A percentile compares a stretch with the other conserved stretches of the same genome.
These are phyloP conservation scores for Saccharomyces hybrid DNA, from an alignment of 1,139 yeast genomes.

Conservation along the genomic window DNA sequence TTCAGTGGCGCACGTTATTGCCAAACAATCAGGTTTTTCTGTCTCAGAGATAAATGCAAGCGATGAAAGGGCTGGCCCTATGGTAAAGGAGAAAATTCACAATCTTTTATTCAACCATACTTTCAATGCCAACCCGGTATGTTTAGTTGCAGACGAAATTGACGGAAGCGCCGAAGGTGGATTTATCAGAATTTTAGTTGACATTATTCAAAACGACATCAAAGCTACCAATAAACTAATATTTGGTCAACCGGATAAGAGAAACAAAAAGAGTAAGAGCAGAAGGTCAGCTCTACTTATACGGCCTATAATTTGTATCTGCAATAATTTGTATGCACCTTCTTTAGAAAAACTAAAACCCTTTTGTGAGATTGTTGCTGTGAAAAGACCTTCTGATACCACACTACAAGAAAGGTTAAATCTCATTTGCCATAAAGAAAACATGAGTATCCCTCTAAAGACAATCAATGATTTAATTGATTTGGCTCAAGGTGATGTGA, in stretches of 20 bases:
- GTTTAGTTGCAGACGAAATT: slow-evolving; percentile 80
- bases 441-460: slow-evolving; percentile 33
- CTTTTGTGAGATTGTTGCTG: slow-evolving; percentile 60
- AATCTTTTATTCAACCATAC: slow-evolving; percentile 63
- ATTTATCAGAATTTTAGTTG: slow-evolving; percentile 60
- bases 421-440: slow-evolving; percentile 45
- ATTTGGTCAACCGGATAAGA: slow-evolving; percentile 13
- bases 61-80: slow-evolving; percentile 62
- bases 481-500: slow-evolving; percentile 71
- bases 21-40: slow-evolving; percentile 73
- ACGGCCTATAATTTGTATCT: slow-evolving; percentile 87
- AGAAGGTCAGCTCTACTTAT: slow-evolving; percentile 40
- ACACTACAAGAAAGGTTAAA: slow-evolving; percentile 43
- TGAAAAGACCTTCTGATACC: slow-evolving; percentile 52
- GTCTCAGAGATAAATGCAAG: slow-evolving; percentile 86
- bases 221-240: slow-evolving; percentile 36
- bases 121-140: slow-evolving; percentile 57
- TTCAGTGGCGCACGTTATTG: slow-evolving; percentile 77
- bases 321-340: slow-evolving; percentile 75
- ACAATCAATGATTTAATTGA: slow-evolving; percentile 53
- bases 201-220: slow-evolving; percentile 53
- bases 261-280: slow-evolving; percentile 25
- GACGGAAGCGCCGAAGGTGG: slow-evolving; percentile 87
- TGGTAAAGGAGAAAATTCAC: slow-evolving; percentile 53
- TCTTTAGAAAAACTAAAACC: slow-evolving; percentile 70